phyloP scores from a whole-genome alignment of 306 rosid species.

The Coriaria nepalensis region DNA sequence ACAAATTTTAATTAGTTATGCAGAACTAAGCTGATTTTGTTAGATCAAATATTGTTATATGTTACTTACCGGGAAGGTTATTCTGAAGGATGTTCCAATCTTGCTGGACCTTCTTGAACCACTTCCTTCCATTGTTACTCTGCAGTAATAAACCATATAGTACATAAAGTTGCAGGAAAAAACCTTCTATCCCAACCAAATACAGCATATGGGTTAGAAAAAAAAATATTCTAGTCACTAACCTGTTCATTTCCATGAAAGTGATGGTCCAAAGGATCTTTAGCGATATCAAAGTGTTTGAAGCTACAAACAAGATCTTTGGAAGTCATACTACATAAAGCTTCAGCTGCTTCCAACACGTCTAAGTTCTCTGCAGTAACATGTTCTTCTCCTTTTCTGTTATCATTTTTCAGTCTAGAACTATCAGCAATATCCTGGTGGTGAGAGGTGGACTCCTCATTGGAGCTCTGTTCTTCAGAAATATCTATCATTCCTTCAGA shows the following conservation, averaged over 20 bases:
- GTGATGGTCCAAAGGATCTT: conserved; percentile 79
- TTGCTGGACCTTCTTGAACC: conserved; percentile 94
- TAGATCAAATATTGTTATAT: conserved; percentile 5
- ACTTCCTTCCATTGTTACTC: conserved; percentile 60
- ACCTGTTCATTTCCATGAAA: conserved; percentile 82
- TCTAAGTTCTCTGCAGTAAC: conserved; percentile 25
- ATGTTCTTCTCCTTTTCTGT: conserved; percentile 26
- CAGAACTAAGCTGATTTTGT: conserved; percentile 9
- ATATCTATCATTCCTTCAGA: conserved; percentile 20
- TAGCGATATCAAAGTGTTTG: conserved; percentile 77
- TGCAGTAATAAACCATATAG: conserved; percentile 17
- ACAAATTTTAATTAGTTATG: conserved; percentile 18
- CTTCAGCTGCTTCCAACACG: conserved; percentile 32
- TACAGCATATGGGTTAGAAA: background rate
- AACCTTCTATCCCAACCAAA: background rate
- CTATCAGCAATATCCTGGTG: conserved; percentile 22
- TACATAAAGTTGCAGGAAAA: background rate
- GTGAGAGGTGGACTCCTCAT: conserved; percentile 42
- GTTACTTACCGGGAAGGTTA: conserved; percentile 71
- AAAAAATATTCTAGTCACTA: conserved; percentile 2
- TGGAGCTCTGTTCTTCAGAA: conserved; percentile 21
- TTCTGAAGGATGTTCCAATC: conserved; percentile 98
- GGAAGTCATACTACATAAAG: conserved; percentile 27
- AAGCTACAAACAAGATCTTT: conserved; percentile 46
- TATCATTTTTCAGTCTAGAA: conserved; percentile 21